A percentile compares a stretch with the other conserved stretches of the same genome.
Conservation (phyloP, 2,329 filamentous ascomycete species). For the Westerdykella aurantiaca region DNA sequence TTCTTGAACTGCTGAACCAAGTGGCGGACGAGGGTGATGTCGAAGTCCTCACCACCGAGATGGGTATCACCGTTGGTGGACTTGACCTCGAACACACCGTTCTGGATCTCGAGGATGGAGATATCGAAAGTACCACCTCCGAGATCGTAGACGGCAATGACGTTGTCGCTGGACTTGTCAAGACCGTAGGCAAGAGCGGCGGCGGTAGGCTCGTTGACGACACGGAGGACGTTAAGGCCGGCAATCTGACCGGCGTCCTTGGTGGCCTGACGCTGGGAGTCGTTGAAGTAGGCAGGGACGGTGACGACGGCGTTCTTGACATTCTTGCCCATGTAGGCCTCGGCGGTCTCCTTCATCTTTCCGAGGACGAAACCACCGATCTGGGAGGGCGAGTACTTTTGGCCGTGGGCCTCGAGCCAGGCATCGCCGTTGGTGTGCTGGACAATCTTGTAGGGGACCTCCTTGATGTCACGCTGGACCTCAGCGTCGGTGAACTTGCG, state of each 20-base stretch:
- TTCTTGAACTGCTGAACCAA: constrained; percentile 95
- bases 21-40: constrained; percentile 89
- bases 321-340: constrained; percentile 82
- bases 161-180: constrained; percentile 84
- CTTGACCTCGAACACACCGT: constrained; percentile 98
- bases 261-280: constrained; percentile 94
- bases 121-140: constrained; percentile 99
- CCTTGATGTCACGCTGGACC: constrained; percentile 94
- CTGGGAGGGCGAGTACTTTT: constrained; percentile 98
- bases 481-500: constrained; percentile 92
- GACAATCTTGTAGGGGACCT: constrained; percentile 97
- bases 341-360: constrained; percentile 99
- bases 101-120: constrained; percentile 93
- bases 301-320: constrained; percentile 96
- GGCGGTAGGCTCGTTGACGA: constrained; percentile 96
- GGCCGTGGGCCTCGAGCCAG: constrained; percentile 86
- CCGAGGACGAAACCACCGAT: constrained; percentile 93
- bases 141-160: constrained; percentile 95
- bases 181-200: constrained; percentile 93
- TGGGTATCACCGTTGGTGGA: constrained; percentile 98
- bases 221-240: constrained; percentile 92
- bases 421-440: constrained; percentile 96
- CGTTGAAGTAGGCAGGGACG: constrained; percentile 97
- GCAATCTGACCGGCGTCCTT: constrained; percentile 97
- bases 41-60: constrained; percentile 96